These are phyloP conservation scores for Lichtheimia hyalospora DNA, from an alignment of 371 early-diverging fungal genomes.

Conservation along the genomic window DNA sequence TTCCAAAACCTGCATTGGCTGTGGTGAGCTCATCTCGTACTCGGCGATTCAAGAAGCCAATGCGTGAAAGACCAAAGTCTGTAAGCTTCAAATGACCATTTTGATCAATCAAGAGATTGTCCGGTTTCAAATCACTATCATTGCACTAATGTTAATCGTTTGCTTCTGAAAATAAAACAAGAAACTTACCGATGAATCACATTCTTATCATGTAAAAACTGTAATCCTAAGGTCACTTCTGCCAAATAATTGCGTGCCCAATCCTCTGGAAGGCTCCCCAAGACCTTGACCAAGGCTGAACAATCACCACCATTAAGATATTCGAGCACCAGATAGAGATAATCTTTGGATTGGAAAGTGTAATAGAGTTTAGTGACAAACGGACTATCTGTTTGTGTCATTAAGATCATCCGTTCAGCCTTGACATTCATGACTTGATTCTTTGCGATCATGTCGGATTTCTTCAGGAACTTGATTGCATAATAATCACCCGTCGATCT, in stretches of 20 bases:
- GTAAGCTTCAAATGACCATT: slow-evolving; percentile 93
- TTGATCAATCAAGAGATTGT: slow-evolving; percentile 88
- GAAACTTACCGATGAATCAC: slow-evolving; percentile 79
- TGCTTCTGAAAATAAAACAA: neutral
- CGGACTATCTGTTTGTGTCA: slow-evolving; percentile 85
- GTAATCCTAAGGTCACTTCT: slow-evolving; percentile 91
- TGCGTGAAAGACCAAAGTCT: slow-evolving; percentile 92
- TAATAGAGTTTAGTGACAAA: slow-evolving; percentile 93
- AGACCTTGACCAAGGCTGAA: slow-evolving; percentile 84
- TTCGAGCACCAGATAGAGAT: slow-evolving; percentile 94
- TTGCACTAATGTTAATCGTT: slow-evolving; percentile 3
- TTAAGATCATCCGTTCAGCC: slow-evolving; percentile 84
- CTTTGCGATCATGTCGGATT: slow-evolving; percentile 90
- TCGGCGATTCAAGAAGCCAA: slow-evolving; percentile 83
- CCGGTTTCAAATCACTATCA: slow-evolving; percentile 84
- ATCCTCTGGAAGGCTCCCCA: slow-evolving; percentile 86
- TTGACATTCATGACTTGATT: slow-evolving; percentile 92
- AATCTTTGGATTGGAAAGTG: slow-evolving; percentile 90
- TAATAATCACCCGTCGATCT: slow-evolving; percentile 83
- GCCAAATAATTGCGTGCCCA: slow-evolving; percentile 93
- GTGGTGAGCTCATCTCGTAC: slow-evolving; percentile 58
- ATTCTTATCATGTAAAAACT: slow-evolving; percentile 85
- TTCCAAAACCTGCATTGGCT: slow-evolving; percentile 13
- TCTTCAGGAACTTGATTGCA: slow-evolving; percentile 89
- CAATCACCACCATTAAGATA: slow-evolving; percentile 97